phyloP scores from a whole-genome alignment of 2,329 filamentous ascomycete genomes.

The Colletotrichum sp. region DNA sequence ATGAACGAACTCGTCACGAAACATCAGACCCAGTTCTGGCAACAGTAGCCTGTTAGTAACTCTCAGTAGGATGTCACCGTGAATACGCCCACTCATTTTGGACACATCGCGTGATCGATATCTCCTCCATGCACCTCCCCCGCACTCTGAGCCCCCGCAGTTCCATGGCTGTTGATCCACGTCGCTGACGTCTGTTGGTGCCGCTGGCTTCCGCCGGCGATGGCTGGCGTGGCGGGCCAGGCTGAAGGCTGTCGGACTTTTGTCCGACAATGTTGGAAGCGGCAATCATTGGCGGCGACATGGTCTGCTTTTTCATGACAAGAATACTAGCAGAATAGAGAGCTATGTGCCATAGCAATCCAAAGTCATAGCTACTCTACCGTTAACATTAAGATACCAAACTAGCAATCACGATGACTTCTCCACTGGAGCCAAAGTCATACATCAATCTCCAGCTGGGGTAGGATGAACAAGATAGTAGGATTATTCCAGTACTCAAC shows the following conservation, averaged over 20 bases:
- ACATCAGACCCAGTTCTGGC: not conserved
- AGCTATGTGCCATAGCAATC: not conserved
- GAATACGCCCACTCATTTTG: not conserved
- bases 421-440: not conserved
- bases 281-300: not conserved
- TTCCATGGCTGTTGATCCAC: not conserved
- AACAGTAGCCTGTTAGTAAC: not conserved
- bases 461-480: not conserved
- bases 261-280: not conserved
- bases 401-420: not conserved
- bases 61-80: not conserved
- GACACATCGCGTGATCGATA: not conserved
- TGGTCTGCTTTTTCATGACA: not conserved
- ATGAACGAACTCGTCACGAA: not conserved
- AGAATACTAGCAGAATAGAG: not conserved
- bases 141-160: not conserved
- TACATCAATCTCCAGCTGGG: not conserved
- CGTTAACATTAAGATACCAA: not conserved
- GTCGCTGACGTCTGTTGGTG: not conserved
- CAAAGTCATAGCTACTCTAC: not conserved
- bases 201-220: not conserved
- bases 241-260: not conserved
- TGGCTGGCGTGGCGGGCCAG: not conserved
- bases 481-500: not conserved
- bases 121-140: not conserved